Conservation (phyloP, 2,329 filamentous ascomycete species). For the Corniculantispora saksenae region DNA sequence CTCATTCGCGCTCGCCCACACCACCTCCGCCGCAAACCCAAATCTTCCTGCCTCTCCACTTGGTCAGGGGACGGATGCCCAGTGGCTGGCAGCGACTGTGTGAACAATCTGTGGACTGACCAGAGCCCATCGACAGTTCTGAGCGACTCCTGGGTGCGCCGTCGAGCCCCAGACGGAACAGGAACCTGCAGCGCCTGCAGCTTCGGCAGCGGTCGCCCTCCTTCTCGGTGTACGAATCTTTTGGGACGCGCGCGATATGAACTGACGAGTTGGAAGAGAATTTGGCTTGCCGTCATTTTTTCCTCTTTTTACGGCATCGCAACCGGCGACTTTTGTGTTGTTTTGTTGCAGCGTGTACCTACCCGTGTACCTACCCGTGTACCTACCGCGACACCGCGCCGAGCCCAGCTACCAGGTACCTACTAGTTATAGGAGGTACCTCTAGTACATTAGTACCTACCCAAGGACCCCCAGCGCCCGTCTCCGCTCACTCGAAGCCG, state of each 20-base stretch:
- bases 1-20: conserved; percentile 9
- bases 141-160: conserved; percentile 11
- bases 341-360: conserved; percentile 4
- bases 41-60: not conserved
- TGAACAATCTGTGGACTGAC: conserved; percentile 6
- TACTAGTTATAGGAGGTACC: too few species aligned
- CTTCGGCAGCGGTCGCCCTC: not conserved
- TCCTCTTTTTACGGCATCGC: not conserved
- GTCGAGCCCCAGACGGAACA: conserved; percentile 11
- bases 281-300: not conserved
- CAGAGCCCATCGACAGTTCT: conserved; percentile 10
- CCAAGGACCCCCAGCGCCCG: not conserved
- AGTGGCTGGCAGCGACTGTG: not conserved
- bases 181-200: not conserved
- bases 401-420: not conserved
- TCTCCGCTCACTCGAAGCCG: not conserved
- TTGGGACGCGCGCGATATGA: not conserved
- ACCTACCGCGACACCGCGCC: conserved; percentile 3
- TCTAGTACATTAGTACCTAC: not conserved
- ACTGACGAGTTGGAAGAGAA: not conserved
- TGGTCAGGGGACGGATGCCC: not conserved
- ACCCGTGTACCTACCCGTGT: not conserved
- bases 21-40: not conserved
- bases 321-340: not conserved
- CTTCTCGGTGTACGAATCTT: not conserved